Evolutionary conservation across 805 yeast genomes (phyloP), one percentile per base, ranked within the genome.

Genomic region (Nakazawaea populi): DNA sequence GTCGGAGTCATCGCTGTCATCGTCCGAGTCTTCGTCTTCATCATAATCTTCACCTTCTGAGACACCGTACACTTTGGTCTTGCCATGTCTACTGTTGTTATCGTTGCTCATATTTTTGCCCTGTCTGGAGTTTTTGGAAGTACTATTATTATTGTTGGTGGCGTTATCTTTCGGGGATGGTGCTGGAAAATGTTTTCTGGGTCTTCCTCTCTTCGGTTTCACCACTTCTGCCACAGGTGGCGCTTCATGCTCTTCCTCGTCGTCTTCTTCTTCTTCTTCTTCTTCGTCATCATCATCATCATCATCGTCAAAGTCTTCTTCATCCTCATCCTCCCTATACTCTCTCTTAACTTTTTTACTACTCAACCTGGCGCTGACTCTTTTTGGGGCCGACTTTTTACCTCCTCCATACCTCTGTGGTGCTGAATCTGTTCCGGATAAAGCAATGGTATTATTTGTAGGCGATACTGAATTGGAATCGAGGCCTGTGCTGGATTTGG

Each of bases 231-330:
- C 3, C 24, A 18, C 24, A 18, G 24, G 24, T 18, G 2, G 24
- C 24, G 24, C 24, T 18, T 18, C 24, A 18, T 18, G 24, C 24
- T 18, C 24, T 18, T 18, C 24, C 18, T 44, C 47, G 10, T 44
- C 47, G 12, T 35, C 42, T 12, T 36, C 36, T 34, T 34, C 34
- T 40, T 32, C 28, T 11, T 44, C 44, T 10, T 43, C 42, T 6
- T 36, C 51, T 6, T 48, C 47, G 2, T 44, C 44, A 14, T 47
- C 51, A 12, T 47, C 46, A 27, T 41, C 45, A 14, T 48, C 51
- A 11, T 30, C 37, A 7, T 49, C 52, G 5, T 18, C 18, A 32
- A 32, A 32, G 28, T 49, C 45, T 2, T 32, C 41, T 10, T 31
- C 44, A 14, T 44, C 47, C 35, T 44, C 47, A 7, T 43, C 24